Percentiles rank a stretch among this genome's conserved stretches.
Conservation (phyloP, 306 rosid genomes). For the Macrotyloma uniflorum region DNA sequence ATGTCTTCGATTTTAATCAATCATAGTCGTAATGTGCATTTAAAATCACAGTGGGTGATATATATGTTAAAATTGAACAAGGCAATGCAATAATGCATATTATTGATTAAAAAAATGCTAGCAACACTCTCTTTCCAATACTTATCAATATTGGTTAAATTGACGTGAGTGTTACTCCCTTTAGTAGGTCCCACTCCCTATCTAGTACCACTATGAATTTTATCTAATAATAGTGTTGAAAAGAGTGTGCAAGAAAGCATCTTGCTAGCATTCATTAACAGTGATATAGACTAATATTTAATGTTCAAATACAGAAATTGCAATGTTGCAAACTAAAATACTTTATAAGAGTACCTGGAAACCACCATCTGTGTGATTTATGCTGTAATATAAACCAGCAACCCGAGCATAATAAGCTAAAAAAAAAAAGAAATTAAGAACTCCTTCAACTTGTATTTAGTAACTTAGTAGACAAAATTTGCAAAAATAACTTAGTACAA, state of each 20-base stretch:
- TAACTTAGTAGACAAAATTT: constrained; percentile 2
- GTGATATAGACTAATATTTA: neutral
- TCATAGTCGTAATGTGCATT: constrained; percentile 14
- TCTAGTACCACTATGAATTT: neutral
- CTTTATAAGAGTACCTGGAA: constrained; percentile 69
- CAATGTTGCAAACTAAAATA: constrained; percentile 21
- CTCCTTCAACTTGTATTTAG: constrained; percentile 33
- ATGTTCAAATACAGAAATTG: neutral
- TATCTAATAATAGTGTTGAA: neutral
- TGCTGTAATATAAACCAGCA: constrained; percentile 77
- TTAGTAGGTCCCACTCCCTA: neutral
- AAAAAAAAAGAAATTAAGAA: constrained; percentile 47
- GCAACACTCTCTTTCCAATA: neutral
- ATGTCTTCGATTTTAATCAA: neutral
- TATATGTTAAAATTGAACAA: neutral
- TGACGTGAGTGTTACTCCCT: neutral
- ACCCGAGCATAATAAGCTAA: constrained; percentile 91
- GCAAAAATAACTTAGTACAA: constrained; percentile 12
- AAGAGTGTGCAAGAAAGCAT: neutral
- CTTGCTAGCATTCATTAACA: neutral
- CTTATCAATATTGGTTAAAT: neutral
- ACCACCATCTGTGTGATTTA: constrained; percentile 61
- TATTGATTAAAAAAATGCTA: neutral
- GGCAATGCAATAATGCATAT: neutral
- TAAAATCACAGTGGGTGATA: neutral